A percentile compares a stretch with the other conserved stretches of the same genome.
Evolutionary conservation across 2,329 filamentous ascomycete genomes (phyloP).

Genomic region (Botrytis squamosa): DNA sequence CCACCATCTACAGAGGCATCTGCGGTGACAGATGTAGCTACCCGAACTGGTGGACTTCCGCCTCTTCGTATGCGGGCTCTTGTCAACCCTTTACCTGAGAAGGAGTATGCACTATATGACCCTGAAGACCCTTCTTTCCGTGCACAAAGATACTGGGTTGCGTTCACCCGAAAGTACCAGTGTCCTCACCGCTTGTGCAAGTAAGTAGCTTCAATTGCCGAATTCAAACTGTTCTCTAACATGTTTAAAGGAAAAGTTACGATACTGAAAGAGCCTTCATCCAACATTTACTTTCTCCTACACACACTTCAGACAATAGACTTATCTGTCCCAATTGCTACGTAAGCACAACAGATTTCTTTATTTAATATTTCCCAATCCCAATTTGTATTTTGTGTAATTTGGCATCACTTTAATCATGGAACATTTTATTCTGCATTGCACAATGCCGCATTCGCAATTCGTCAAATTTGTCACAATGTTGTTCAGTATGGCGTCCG

Average conservation of each 20-base stretch:
- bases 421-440: neutral
- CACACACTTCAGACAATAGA: constrained; percentile 41
- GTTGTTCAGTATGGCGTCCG: neutral
- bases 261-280: constrained; percentile 24
- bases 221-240: neutral
- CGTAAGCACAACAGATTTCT: neutral
- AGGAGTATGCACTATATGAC: constrained; percentile 24
- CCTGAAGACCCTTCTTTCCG: constrained; percentile 30
- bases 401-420: neutral
- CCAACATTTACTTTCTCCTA: constrained; percentile 47
- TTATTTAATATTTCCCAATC: neutral
- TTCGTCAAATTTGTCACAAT: neutral
- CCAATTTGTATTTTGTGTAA: too few relatives aligned
- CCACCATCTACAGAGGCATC: neutral
- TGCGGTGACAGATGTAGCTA: neutral
- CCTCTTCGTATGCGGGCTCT: constrained; percentile 1
- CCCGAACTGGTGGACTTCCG: neutral
- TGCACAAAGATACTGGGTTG: constrained; percentile 26
- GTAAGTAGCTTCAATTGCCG: constrained; percentile 27
- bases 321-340: constrained; percentile 14
- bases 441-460: neutral
- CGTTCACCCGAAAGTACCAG: constrained; percentile 31
- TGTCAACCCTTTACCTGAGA: constrained; percentile 14
- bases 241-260: constrained; percentile 25
- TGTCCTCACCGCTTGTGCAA: constrained; percentile 34